Evolutionary conservation across 768 basidiomycete species (phyloP), one percentile per base, ranked within the genome.

Genomic region (Trichaptum fuscoviolaceum): DNA sequence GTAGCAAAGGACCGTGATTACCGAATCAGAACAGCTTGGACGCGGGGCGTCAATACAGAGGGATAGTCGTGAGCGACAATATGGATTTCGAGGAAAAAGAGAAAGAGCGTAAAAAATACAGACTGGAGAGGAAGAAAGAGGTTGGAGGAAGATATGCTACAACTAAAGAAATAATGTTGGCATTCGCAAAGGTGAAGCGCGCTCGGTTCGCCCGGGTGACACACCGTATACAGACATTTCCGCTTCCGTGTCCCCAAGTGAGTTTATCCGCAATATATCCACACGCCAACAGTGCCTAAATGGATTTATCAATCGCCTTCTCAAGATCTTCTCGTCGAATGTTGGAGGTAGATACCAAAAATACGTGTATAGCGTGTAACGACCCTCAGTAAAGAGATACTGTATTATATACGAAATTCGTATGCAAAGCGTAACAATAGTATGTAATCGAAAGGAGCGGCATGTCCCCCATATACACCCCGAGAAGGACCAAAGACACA

Each of bases 391-490:
- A 3, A 52, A 52, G 42, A 52, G 8, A 52, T 52, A 12, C 15
- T 52, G 42, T 52, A 52, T 52, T 52, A 52, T 52, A 52, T 52
- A 52, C 42, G 42, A 52, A 36, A 20, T 52, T 52, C 42, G 42
- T 52, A 52, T 52, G 30, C 42, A 20, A 20, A 15, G 42, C 42
- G 42, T 52, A 52, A 20, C 42, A 52, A 12, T 52, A 52, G 15
- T 52, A 52, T 52, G 42, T 52, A 52, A 20, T 52, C 12, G 42
- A 52, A 52, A 52, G 15, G 42, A 52, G 42, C 42, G 42, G 42
- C 42, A 52, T 52, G 42, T 52, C 42, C 35, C 35, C 42, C 42
- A 52, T 52, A 52, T 52, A 52, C 42, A 52, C 42, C 42, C 42
- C 15, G 20, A 52, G 42, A 52, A 52, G 42, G 42, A 52, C 42